Percentiles rank a stretch among this genome's conserved stretches.
Conservation (phyloP, 345 rosid genomes). For the Zanthoxylum bungeanum region DNA sequence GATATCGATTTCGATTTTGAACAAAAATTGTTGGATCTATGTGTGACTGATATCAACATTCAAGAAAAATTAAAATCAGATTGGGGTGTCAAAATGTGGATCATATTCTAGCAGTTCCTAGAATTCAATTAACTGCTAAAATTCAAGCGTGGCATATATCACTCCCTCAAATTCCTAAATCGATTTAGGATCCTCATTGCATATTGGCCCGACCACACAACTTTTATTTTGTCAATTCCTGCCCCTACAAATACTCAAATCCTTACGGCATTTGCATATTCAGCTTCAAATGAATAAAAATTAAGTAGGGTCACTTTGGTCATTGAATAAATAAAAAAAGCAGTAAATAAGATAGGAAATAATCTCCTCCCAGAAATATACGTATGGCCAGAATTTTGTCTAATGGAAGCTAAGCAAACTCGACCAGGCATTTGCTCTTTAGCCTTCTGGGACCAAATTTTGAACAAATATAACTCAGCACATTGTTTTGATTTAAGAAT, state of each 20-base stretch:
- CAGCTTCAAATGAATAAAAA: neutral
- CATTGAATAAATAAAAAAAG: neutral
- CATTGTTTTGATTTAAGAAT: neutral
- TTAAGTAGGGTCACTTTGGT: neutral
- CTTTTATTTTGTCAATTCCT: neutral
- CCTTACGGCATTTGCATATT: neutral
- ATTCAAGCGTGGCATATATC: neutral
- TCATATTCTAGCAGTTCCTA: too few species aligned
- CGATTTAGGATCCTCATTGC: neutral
- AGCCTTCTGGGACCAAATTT: neutral
- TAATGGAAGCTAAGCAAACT: neutral
- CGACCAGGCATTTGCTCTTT: conserved; percentile 9
- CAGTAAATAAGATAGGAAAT: too few species aligned
- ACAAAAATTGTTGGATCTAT: too few species aligned
- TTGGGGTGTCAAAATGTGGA: too few species aligned
- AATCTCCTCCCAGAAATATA: neutral
- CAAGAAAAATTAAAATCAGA: too few species aligned
- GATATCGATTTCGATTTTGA: too few species aligned
- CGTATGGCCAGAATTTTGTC: conserved; percentile 24
- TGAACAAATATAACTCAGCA: neutral
- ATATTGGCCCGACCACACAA: neutral
- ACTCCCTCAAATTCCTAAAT: neutral
- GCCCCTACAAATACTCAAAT: neutral
- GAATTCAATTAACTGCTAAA: neutral
- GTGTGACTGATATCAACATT: too few species aligned